Conservation (phyloP, 208 protist genomes). For the Wallacemonas sp. region DNA sequence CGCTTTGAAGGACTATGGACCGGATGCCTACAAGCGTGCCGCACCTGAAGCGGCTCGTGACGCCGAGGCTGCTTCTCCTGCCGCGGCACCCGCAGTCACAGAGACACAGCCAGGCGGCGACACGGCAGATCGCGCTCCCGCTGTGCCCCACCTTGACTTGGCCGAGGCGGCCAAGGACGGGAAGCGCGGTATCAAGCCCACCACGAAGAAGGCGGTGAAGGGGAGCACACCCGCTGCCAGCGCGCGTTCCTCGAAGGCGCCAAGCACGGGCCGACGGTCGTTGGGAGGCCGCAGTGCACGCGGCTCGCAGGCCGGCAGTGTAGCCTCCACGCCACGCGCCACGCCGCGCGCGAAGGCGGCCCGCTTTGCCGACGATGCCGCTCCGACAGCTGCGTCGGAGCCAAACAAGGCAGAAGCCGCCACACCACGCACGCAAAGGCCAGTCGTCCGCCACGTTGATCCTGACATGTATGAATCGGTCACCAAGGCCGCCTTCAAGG, state of each 20-base stretch:
- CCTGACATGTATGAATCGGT: constrained; percentile 24
- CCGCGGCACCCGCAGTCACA: not conserved
- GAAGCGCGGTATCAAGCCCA: constrained; percentile 7
- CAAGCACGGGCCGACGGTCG: constrained; percentile 11
- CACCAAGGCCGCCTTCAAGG: constrained; percentile 26
- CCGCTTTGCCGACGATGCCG: constrained; percentile 9
- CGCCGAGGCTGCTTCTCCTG: not conserved
- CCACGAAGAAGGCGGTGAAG: not conserved
- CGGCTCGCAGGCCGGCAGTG: not conserved
- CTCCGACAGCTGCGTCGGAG: not conserved
- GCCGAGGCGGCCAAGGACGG: not conserved
- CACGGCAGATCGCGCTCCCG: not conserved
- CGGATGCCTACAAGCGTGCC: constrained; percentile 2
- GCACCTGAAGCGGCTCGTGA: constrained; percentile 15
- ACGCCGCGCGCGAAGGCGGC: not conserved
- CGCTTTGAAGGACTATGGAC: constrained; percentile 17
- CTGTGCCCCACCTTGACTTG: constrained; percentile 9
- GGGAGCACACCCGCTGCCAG: not conserved
- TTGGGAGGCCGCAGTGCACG: not conserved
- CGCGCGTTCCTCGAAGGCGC: constrained; percentile 8
- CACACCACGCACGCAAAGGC: not conserved
- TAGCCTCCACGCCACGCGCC: not conserved
- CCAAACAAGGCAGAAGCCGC: not conserved
- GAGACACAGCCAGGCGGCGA: constrained; percentile 4
- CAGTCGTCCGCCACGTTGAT: constrained; percentile 26